These are phyloP conservation scores for Scenedesmus sp. DNA, from an alignment of 163 green algal species.

Conservation along the genomic window DNA sequence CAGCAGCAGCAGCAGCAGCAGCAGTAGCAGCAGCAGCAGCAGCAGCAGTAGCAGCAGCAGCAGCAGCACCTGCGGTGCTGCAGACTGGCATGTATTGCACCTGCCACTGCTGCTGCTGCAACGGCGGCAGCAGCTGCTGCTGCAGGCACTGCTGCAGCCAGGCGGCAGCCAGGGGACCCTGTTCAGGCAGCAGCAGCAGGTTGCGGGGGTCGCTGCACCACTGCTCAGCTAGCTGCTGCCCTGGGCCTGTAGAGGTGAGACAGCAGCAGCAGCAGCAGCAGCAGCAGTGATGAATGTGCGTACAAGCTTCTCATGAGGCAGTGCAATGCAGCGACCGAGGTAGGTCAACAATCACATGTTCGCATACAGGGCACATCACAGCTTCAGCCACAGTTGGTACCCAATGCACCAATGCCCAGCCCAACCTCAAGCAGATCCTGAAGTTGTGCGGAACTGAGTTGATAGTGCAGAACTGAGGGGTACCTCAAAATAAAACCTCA, in stretches of 20 bases:
- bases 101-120: constrained; percentile 24
- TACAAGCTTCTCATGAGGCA: background rate
- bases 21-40: constrained; percentile 23
- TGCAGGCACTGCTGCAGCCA: constrained; percentile 40
- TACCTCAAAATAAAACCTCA: too few species aligned
- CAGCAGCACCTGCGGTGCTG: constrained; percentile 24
- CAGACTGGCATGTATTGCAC: constrained; percentile 14
- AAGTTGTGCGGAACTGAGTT: background rate
- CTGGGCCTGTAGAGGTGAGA: background rate
- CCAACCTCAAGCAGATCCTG: background rate
- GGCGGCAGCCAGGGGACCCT: background rate
- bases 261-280: background rate
- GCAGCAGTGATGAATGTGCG: background rate
- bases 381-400: background rate
- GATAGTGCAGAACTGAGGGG: background rate
- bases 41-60: background rate
- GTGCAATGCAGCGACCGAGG: background rate
- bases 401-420: background rate
- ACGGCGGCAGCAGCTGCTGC: constrained; percentile 23
- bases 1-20: background rate
- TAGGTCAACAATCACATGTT: background rate
- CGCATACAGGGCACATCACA: background rate
- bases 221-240: background rate
- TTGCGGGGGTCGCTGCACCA: constrained; percentile 6
- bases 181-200: constrained; percentile 45